Evolutionary conservation across 805 yeast species (phyloP), one percentile per base, ranked within the genome.

Genomic region (Danielia reshetovae): DNA sequence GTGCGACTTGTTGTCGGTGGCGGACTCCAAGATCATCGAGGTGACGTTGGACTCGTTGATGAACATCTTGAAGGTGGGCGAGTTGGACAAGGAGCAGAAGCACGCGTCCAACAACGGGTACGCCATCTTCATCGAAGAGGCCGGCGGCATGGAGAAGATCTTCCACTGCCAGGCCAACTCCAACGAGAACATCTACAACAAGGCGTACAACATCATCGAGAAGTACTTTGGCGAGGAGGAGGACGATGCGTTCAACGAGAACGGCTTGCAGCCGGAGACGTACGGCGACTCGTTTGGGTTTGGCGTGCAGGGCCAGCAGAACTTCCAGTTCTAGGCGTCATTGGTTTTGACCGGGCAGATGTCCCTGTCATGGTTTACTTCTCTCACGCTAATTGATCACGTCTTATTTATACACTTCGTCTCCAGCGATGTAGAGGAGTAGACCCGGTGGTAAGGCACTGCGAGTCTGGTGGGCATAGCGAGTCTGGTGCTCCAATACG

Each of bases 121-220:
- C 57, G 96, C 97, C 18, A 74, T 88, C 43, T 87, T 66, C 66
- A 85, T 93, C 56, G 98, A 93, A 68, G 97, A 90, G 61, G 97
- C 97, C 28, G 97, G 97, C 52, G 98, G 98, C 44, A 83, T 88
- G 79, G 97, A 93, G 62, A 89, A 86, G 70, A 90, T 93, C 52
- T 83, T 84, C 62, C 87, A 85, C 42, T 85, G 95, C 59, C 98
- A 93, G 72, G 78, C 75, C 59, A 88, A 86, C 65, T 85, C 80
- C 55, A 93, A 90, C 64, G 94, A 90, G 58, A 85, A 82, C 57
- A 85, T 93, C 55, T 93, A 93, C 65, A 78, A 84, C 58, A 89
- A 88, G 68, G 94, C 97, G 22, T 93, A 76, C 68, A 70, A 70
- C 48, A 86, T 93, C 55, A 88, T 93, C 62, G 95, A 86, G 56